Evolutionary conservation across 2,329 filamentous ascomycete genomes (phyloP).

Genomic region (Calonectria crousiana): DNA sequence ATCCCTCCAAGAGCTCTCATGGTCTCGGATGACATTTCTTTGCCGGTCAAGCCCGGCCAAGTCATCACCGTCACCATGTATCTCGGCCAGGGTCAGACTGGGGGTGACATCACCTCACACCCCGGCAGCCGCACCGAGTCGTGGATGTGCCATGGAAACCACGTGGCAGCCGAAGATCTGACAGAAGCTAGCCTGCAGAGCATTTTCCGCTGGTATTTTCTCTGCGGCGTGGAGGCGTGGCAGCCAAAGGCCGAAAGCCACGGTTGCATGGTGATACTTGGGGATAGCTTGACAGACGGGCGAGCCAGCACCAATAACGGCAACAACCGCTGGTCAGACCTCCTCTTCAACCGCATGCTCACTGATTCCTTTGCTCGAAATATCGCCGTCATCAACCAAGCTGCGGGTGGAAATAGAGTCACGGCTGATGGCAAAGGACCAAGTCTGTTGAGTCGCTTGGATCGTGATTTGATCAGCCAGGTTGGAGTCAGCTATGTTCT

Average conservation of each 20-base stretch:
- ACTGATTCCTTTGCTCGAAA: constrained; percentile 20
- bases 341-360: not conserved
- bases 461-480: constrained; percentile 4
- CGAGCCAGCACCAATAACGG: not conserved
- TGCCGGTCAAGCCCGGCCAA: not conserved
- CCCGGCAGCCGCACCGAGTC: constrained; percentile 16
- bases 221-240: not conserved
- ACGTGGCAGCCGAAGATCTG: not conserved
- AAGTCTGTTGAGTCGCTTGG: not conserved
- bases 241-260: not conserved
- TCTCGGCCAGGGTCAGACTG: constrained; percentile 1
- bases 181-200: not conserved
- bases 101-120: not conserved
- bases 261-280: not conserved
- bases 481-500: not conserved
- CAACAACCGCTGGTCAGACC: constrained; percentile 16
- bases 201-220: not conserved
- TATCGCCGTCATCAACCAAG: not conserved
- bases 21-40: not conserved
- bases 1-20: not conserved
- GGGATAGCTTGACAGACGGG: constrained; percentile 6
- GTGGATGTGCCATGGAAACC: constrained; percentile 7
- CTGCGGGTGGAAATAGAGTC: not conserved
- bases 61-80: constrained; percentile 3
- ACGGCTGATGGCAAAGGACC: not conserved